Evolutionary conservation across 179 eudicot genomes (phyloP), one percentile per base, ranked within the genome.

Genomic region (Heliamphora pulchella): DNA sequence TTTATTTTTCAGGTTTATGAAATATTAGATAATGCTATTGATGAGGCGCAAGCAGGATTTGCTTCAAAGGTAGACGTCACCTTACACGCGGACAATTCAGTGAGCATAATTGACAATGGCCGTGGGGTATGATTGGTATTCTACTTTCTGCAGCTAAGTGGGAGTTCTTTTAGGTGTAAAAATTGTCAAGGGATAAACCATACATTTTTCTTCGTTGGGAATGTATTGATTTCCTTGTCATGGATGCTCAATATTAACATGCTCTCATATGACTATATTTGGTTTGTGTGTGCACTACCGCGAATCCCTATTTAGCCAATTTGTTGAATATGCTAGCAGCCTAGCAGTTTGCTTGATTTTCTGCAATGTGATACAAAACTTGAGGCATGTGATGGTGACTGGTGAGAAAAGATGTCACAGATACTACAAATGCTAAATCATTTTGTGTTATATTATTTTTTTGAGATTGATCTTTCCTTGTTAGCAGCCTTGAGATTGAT

Each of bases 1-100:
- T 65, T 82, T 78, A 54, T 76, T 71, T 84, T 71, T 84, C 86
- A 96, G 99, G 98, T 94, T 54, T 94, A 92, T 88, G 99, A 96
- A 87, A 96, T 96, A 74, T 77, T 96, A 81, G 99, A 96, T 83
- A 96, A 96, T 85, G 94, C 89, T 65, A 85, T 96, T 58, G 99
- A 96, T 71, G 99, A 96, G 86, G 98, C 97, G 44, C 99, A 96
- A 86, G 99, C 98, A 71, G 99, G 99, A 75, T 94, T 78, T 86
- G 99, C 99, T 80, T 87, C 97, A 74, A 92, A 84, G 85, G 80
- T 94, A 72, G 93, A 94, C 43, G 98, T 96, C 47, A 75, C 87
- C 50, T 84, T 96, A 76, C 86, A 77, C 84, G 90, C 88, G 53
- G 98, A 96, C 71, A 89, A 90, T 81, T 96, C 99, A 77, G 98